Base-by-base conservation (phyloP, 306 rosid genomes). In the Cucurbita ficifolia region DNA sequence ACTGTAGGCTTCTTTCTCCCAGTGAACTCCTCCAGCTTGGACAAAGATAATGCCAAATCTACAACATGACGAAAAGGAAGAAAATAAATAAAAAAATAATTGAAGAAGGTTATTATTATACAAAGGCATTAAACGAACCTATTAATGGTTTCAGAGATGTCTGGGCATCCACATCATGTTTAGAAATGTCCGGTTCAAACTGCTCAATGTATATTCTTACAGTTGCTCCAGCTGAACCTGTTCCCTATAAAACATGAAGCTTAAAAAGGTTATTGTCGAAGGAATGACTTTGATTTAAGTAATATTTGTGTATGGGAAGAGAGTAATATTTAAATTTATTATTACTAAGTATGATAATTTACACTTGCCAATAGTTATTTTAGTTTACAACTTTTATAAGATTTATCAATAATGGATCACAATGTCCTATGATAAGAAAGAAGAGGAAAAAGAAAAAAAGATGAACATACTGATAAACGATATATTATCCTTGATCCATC, bases 141-240 rank as follows among this genome's bases (percentile, higher is more conserved):
- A 95, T 91, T 55, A 95, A 78, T 16, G 99, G 99, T 76, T 88
- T 89, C 65, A 95, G 79, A 65, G 96, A 96, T 56, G 55, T 76
- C 77, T 95, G 99, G 84, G 99, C 99, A 78, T 95, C 99, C 65
- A 67, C 67, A 11, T 89, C 89, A 50, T 91, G 99, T 80, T 89
- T 91, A 67, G 96, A 84, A 72, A 33, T 81, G 79, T 91, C 90
- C 3, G 87, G 84, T 83, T 95, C 97, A 40, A 86, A 95, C 79
- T 95, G 97, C 74, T 95, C 99, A 19, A 91, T 89, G 80, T 95
- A 95, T 56, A 91, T 86, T 87, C 97, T 80, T 65, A 91, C 80
- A 18, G 99, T 95, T 58, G 99, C 99, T 49, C 99, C 99, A 2
- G 99, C 96, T 57, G 97, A 95, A 78, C 99, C 99, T 1, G 99